These are phyloP conservation scores for Verticillium isaacii DNA, from an alignment of 2,329 filamentous ascomycete species.

Conservation along the genomic window DNA sequence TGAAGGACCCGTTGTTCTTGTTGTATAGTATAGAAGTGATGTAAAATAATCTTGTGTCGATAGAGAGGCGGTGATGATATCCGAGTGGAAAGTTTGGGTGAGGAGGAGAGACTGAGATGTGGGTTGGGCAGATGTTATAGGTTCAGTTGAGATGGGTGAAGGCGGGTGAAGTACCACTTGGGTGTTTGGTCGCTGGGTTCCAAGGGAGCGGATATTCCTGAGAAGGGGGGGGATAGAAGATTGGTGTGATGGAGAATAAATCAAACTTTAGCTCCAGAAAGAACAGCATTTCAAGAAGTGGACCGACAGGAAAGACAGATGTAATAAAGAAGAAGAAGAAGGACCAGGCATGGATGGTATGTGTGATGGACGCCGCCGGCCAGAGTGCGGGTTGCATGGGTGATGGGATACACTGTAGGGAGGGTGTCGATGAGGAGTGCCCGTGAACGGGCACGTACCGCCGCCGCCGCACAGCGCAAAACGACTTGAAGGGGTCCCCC, in stretches of 20 bases:
- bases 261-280: conserved; percentile 25
- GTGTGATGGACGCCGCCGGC: conserved; percentile 16
- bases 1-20: not conserved
- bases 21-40: not conserved
- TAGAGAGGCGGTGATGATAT: not conserved
- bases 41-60: not conserved
- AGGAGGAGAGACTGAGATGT: conserved; percentile 2
- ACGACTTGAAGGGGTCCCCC: conserved; percentile 4
- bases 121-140: conserved; percentile 2
- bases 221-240: conserved; percentile 18
- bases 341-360: conserved; percentile 1
- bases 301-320: conserved; percentile 22
- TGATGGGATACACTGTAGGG: conserved; percentile 9
- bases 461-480: not conserved
- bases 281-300: conserved; percentile 30
- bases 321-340: not conserved
- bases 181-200: conserved; percentile 13
- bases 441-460: conserved; percentile 4
- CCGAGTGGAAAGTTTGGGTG: accelerated
- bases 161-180: conserved; percentile 19
- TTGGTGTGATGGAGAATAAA: conserved; percentile 29
- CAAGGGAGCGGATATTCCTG: conserved; percentile 27
- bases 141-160: conserved; percentile 3
- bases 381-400: conserved; percentile 28
- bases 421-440: conserved; percentile 11